Evolutionary conservation across 2,329 filamentous ascomycete genomes (phyloP).

Genomic region (Thermomyces lanuginosus): DNA sequence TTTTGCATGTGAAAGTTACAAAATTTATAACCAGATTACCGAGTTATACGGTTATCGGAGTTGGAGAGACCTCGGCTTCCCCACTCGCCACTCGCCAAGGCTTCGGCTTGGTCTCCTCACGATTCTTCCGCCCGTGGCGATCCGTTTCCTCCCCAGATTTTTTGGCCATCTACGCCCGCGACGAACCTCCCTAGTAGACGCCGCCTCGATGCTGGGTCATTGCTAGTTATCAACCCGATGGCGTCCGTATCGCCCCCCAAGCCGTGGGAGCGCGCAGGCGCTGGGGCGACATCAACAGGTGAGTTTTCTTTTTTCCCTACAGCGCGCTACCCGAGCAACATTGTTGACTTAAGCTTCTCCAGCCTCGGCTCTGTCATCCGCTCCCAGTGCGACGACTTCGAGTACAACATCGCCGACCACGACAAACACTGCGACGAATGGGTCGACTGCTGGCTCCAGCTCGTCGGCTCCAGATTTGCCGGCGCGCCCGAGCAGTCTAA

Average conservation of each 20-base stretch:
- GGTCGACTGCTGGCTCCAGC: slow-evolving; percentile 29
- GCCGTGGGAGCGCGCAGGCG: slow-evolving; percentile 78
- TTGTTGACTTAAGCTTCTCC: too few species aligned
- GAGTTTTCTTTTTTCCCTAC: not conserved
- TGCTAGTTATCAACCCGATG: slow-evolving; percentile 26
- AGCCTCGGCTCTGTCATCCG: slow-evolving; percentile 7
- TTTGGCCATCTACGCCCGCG: too few species aligned
- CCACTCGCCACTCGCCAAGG: too few species aligned
- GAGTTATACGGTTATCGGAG: too few species aligned
- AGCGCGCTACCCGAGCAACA: too few species aligned
- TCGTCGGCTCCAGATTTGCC: slow-evolving; percentile 39
- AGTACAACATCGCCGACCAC: slow-evolving; percentile 25
- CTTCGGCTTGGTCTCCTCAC: too few species aligned
- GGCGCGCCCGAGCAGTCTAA: slow-evolving; percentile 61
- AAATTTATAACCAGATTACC: too few species aligned
- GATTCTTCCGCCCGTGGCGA: too few species aligned
- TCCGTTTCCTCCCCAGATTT: too few species aligned
- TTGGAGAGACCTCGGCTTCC: too few species aligned
- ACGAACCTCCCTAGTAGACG: too few species aligned
- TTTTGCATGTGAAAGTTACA: too few species aligned
- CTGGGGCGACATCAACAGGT: slow-evolving; percentile 11
- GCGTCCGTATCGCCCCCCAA: slow-evolving; percentile 71
- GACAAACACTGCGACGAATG: slow-evolving; percentile 25
- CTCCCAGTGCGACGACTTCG: slow-evolving; percentile 21
- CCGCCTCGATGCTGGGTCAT: slow-evolving; percentile 17